Percentiles rank a stretch among this genome's conserved stretches.
phyloP scores from a whole-genome alignment of 352 stramenopile genomes.

The Pythium graminicola region DNA sequence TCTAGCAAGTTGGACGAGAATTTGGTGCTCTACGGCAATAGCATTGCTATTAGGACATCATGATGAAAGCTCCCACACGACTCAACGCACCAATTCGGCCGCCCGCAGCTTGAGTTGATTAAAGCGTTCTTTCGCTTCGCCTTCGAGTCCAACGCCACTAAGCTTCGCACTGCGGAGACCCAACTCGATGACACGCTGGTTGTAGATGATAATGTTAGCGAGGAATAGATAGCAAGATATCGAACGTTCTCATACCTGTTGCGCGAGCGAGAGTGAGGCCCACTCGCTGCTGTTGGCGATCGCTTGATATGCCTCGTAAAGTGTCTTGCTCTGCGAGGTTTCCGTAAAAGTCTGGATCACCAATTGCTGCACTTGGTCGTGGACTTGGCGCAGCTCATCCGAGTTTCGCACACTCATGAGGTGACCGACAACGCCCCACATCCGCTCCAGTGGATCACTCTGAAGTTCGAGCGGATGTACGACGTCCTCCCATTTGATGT shows the following conservation, averaged over 20 bases:
- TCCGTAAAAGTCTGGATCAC: slow-evolving; percentile 92
- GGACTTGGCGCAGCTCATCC: slow-evolving; percentile 89
- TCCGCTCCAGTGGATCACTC: slow-evolving; percentile 86
- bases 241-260: slow-evolving; percentile 33
- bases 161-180: slow-evolving; percentile 84
- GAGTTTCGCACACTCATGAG: slow-evolving; percentile 97
- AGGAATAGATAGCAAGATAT: neutral
- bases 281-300: slow-evolving; percentile 69
- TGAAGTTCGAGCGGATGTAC: slow-evolving; percentile 91
- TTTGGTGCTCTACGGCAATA: slow-evolving; percentile 87
- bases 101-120: slow-evolving; percentile 94
- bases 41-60: no score
- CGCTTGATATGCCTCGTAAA: slow-evolving; percentile 88
- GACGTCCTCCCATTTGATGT: slow-evolving; percentile 77
- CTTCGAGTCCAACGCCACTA: slow-evolving; percentile 91
- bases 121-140: slow-evolving; percentile 88
- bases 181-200: slow-evolving; percentile 85
- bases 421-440: slow-evolving; percentile 95
- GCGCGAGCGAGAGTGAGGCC: slow-evolving; percentile 41
- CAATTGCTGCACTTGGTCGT: slow-evolving; percentile 90
- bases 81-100: slow-evolving; percentile 70
- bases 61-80: no score
- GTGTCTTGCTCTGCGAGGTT: slow-evolving; percentile 86
- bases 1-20: slow-evolving; percentile 98
- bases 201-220: slow-evolving; percentile 15